Base-by-base conservation (phyloP, 1,284 basidiomycete genomes). In the Tylopilus sp. region DNA sequence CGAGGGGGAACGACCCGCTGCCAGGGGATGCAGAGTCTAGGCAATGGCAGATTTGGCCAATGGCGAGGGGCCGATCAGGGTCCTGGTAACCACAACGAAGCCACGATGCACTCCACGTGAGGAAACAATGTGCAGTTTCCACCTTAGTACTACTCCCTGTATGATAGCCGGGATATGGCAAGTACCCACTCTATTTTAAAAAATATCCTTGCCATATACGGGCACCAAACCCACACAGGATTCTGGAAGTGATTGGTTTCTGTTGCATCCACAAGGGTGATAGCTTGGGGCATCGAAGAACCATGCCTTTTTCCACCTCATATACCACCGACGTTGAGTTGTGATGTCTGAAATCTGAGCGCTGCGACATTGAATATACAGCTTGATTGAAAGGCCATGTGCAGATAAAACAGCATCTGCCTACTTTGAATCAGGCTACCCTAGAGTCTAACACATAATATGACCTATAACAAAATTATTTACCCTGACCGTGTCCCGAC, bases 391-490 rank as follows among this genome's bases (percentile, higher is more conserved):
- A 29, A 19, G 26, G 17, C 22, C 26, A 37, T 44, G 42, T 25
- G 17, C 28, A n/a, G 43, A 25, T 48, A 50, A 52, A 40, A 44
- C 24, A 33, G 45, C 32, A 43, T 51, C 43, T 61, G 32, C 31
- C 54, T 46, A 43, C 53, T 48, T 36, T 31, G 31, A 40, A 20
- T 43, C n/a, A n/a, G n/a, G n/a, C 39, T 61, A 54, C 40, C 31
- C 20, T 26, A 13, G 24, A 54, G 53, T 51, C 62, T 57, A 50
- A 54, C 57, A 49, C 22, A 64, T 64, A 67, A 68, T 41, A 40
- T 64, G 45, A 67, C 52, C 53, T 61, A 69, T 67, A 67, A 69
- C 45, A 52, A 59, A 52, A 50, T 10, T 36, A 40, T 58, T 43
- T 62, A 64, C 47, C 46, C 55, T 62, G 50, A 52, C 40, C 58